Percentiles rank a stretch among this genome's conserved stretches.
Conservation (phyloP, 257 asterid genomes). For the Penstemon davidsonii region DNA sequence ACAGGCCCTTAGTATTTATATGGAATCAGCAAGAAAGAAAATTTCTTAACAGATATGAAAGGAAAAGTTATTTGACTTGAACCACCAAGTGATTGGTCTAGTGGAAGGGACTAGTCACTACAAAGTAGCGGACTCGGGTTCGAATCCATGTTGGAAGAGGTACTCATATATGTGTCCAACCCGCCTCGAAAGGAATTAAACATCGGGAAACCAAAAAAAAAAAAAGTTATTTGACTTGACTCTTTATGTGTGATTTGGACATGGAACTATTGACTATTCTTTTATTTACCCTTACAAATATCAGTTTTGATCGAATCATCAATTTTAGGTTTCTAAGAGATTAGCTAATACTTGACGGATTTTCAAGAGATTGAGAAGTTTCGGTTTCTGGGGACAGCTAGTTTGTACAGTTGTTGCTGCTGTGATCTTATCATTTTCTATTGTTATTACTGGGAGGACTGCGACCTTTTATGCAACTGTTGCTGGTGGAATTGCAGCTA, state of each 20-base stretch:
- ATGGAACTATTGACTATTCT: not conserved
- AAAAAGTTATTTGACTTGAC: too few relatives aligned
- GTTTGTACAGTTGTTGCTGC: constrained; percentile 81
- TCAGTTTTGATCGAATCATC: not conserved
- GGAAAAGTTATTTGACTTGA: not conserved
- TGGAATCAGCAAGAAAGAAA: too few relatives aligned
- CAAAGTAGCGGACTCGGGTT: too few relatives aligned
- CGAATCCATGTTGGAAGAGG: too few relatives aligned
- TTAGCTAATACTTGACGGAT: constrained; percentile 73
- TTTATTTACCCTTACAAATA: constrained; percentile 8
- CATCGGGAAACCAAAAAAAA: too few relatives aligned
- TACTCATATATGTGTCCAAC: too few relatives aligned
- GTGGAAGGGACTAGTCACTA: too few relatives aligned
- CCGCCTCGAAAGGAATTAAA: too few relatives aligned
- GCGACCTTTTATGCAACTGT: constrained; percentile 77
- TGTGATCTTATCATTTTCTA: constrained; percentile 84
- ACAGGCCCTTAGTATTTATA: too few relatives aligned
- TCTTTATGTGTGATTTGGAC: not conserved
- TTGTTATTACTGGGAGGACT: constrained; percentile 72
- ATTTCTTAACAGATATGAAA: not conserved
- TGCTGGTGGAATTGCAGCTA: constrained; percentile 91
- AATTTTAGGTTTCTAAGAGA: constrained; percentile 78
- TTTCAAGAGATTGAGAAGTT: constrained; percentile 92
- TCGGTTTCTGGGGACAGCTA: constrained; percentile 97
- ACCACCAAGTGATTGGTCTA: too few relatives aligned